Conservation (phyloP, 768 basidiomycete species). For the Serendipita vermifera region DNA sequence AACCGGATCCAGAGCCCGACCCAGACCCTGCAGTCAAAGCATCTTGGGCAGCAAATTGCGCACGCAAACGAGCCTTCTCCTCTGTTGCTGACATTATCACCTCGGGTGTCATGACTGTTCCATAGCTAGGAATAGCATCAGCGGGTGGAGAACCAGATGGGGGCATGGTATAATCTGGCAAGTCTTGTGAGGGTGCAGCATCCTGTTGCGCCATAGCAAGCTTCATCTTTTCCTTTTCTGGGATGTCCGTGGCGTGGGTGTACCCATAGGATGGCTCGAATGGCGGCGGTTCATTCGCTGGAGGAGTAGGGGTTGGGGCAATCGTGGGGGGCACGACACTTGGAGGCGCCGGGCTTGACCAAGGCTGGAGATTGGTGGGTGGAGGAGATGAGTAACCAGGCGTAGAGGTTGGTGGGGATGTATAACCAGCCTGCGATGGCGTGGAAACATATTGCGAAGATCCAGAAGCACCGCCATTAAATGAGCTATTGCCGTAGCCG, state of each 20-base stretch:
- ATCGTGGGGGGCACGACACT: neutral
- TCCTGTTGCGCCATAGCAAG: neutral
- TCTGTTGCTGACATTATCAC: conserved; percentile 15
- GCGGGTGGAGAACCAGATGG: conserved; percentile 16
- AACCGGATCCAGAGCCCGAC: neutral
- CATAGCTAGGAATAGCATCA: conserved; percentile 48
- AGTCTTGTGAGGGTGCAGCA: neutral
- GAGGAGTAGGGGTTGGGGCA: neutral
- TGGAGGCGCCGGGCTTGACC: neutral
- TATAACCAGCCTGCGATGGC: neutral
- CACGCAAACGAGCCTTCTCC: conserved; percentile 60
- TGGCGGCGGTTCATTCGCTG: neutral
- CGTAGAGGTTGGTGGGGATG: neutral
- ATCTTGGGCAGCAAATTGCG: conserved; percentile 54
- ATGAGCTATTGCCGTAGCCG: conserved; percentile 9
- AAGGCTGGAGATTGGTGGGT: neutral
- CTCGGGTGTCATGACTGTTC: conserved; percentile 34
- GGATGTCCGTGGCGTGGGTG: neutral
- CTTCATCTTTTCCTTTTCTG: conserved; percentile 3
- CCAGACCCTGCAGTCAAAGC: conserved; percentile 23
- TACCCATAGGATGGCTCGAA: conserved; percentile 8
- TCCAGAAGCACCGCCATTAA: neutral
- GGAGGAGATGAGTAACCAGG: neutral
- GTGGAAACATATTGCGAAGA: neutral
- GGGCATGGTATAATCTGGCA: neutral